Evolutionary conservation across 768 basidiomycete genomes (phyloP), one percentile per base, ranked within the genome.

Genomic region (Vararia minispora): DNA sequence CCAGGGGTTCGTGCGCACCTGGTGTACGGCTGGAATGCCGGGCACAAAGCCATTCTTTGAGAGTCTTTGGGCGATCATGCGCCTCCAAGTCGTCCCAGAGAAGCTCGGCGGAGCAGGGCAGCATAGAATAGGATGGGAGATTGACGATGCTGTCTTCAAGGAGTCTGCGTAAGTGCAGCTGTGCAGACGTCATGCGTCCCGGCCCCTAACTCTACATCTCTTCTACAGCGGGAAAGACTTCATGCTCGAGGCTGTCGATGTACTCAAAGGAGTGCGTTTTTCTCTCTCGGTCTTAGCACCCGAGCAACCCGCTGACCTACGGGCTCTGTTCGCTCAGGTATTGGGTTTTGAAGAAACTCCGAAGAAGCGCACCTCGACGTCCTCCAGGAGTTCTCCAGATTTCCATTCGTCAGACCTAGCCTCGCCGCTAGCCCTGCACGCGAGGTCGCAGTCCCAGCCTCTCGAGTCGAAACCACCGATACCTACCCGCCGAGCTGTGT

Each of bases 121-220:
- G 23, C 66, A 64, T 50, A 66, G 72, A 49, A 76, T 92, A 38
- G 72, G 83, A 50, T 94, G 90, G 90, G 86, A 90, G 63, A 65
- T 92, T 16, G 90, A 94, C 57, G 90, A 94, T 64, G 88, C 88
- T 14, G 86, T 92, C 12, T 88, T 92, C 63, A 82, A 89, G 53
- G 90, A 94, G 61, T 75, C 88, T 46, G 89, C 85, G 89, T 89
- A 68, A 67, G 89, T 74, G 23, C 24, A 23, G 27, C 36, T 42
- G 14, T 41, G 34, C 53, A 41, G 30, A 31, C 37, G 22, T 17
- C 17, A 26, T 45, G 40, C 32, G 40, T 27, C 18, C 39, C 39
- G 39, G 31, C 42, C 24, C 30, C 49, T 46, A 26, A 53, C 43
- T 42, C 40, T 42, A 35, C 42, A 42, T 34, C 25, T 34, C 28